Evolutionary conservation across 345 rosid genomes (phyloP).

Genomic region (Xanthoceras sorbifolium): DNA sequence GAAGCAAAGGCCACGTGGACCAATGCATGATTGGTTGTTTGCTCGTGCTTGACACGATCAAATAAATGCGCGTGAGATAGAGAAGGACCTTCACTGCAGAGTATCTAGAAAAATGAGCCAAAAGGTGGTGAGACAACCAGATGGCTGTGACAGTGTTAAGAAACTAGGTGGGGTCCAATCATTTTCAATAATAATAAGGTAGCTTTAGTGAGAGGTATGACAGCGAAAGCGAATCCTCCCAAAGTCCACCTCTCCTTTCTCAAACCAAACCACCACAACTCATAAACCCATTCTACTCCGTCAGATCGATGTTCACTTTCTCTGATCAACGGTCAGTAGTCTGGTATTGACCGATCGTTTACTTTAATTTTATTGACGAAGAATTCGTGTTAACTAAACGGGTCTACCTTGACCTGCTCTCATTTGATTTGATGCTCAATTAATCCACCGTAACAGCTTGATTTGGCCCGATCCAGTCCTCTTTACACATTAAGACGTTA

Average conservation of each 20-base stretch:
- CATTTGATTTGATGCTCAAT: neutral
- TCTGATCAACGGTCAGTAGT: no score
- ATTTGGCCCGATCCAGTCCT: neutral
- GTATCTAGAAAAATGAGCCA: constrained; percentile 18
- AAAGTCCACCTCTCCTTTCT: neutral
- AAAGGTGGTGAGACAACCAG: neutral
- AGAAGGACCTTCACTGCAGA: neutral
- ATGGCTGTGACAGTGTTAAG: neutral
- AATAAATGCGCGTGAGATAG: neutral
- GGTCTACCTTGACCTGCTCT: no score
- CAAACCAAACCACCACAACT: neutral
- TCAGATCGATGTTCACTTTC: neutral
- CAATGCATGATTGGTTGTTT: neutral
- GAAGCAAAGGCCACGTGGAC: neutral
- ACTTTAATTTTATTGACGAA: neutral
- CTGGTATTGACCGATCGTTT: neutral
- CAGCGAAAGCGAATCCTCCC: constrained; percentile 10
- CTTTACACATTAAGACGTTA: no score
- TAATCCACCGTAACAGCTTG: neutral
- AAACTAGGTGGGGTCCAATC: neutral
- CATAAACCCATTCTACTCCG: neutral
- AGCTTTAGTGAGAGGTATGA: constrained; percentile 21
- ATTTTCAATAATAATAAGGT: neutral
- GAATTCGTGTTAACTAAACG: no score
- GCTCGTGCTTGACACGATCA: constrained; percentile 10